Base-by-base conservation (phyloP, 176 grass and related monocot species). In the Rhynchospora tenuis region DNA sequence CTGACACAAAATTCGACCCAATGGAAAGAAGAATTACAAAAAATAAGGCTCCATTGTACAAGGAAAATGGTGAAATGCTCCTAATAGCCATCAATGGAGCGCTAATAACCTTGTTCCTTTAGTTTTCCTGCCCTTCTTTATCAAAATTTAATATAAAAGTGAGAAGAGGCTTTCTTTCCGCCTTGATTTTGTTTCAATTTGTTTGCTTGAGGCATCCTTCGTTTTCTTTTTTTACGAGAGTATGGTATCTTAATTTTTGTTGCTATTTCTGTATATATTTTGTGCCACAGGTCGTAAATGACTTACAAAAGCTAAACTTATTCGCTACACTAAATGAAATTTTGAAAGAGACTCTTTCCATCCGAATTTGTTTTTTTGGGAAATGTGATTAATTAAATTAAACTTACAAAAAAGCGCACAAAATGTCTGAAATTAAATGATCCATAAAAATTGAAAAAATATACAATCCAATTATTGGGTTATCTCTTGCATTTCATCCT, bases 41-140 rank as follows among this genome's bases (percentile, higher is more conserved):
- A 23, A 88, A 23, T 62, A 81, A n/a, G 33, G 3, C 24, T 87
- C 67, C 12, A 74, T 61, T 13, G 88, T 47, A 4, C n/a, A 68
- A 43, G 47, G 42, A 80, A 87, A 55, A 57, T 59, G 88, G 57
- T 62, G 64, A 80, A 64, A 79, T 58, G 38, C 52, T 54, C 62
- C 63, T 47, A 82, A 83, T 79, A 55, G 86, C 46, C 89, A 93
- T 93, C 59, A 52, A 20, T 51, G 74, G 61, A 58, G 45, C 44
- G 17, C 55, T 70, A 38, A 55, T 55, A 31, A 65, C 2, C 9
- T 54, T 8, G 65, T 73, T 54, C 45, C 45, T 54, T 22, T 54
- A 52, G 23, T 6, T 29, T 54, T 55, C 2, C 47, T 75, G 23
- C 47, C 45, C 20, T 52, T 52, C 23, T 27, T 7, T 75, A 11